Evolutionary conservation across 2,329 filamentous ascomycete species (phyloP).

Genomic region (Celoporthe dispersa): DNA sequence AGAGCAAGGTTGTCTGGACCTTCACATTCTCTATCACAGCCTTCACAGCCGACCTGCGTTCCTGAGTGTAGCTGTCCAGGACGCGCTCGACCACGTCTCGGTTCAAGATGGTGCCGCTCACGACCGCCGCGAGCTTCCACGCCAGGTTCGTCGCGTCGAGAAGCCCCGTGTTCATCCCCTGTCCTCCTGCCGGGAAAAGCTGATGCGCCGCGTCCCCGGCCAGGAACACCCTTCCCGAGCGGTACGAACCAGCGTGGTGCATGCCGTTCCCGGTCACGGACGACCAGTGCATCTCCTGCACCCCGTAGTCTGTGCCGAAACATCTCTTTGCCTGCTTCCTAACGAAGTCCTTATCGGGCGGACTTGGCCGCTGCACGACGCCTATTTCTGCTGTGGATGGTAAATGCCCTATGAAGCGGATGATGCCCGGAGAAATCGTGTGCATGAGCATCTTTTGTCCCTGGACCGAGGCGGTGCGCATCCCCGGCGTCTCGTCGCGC

Average conservation of each 20-base stretch:
- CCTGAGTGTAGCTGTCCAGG: conserved; percentile 25
- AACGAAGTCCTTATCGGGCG: conserved; percentile 4
- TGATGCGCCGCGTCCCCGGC: conserved; percentile 63
- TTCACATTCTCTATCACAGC: conserved; percentile 14
- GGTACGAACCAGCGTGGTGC: conserved; percentile 46
- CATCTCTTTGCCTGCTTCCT: conserved; percentile 3
- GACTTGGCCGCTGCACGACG: not conserved
- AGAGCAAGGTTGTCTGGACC: conserved; percentile 10
- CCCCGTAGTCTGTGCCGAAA: conserved; percentile 16
- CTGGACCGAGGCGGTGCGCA: not conserved
- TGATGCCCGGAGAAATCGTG: conserved; percentile 6
- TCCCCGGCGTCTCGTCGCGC: conserved; percentile 27
- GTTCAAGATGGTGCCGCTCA: not conserved
- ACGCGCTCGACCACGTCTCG: conserved; percentile 16
- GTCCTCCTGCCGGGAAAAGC: conserved; percentile 58
- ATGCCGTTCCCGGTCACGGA: conserved; percentile 21
- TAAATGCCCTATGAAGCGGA: conserved; percentile 2
- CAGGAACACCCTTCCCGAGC: conserved; percentile 54
- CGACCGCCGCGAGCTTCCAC: conserved; percentile 51
- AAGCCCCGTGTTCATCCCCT: conserved; percentile 63
- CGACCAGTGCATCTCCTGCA: conserved; percentile 17
- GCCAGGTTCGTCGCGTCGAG: conserved; percentile 58
- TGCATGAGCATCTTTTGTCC: conserved; percentile 10
- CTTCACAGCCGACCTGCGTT: conserved; percentile 6
- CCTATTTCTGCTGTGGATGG: not conserved